These are phyloP conservation scores for Ormosia semicastrata DNA, from an alignment of 306 rosid species.

Conservation along the genomic window DNA sequence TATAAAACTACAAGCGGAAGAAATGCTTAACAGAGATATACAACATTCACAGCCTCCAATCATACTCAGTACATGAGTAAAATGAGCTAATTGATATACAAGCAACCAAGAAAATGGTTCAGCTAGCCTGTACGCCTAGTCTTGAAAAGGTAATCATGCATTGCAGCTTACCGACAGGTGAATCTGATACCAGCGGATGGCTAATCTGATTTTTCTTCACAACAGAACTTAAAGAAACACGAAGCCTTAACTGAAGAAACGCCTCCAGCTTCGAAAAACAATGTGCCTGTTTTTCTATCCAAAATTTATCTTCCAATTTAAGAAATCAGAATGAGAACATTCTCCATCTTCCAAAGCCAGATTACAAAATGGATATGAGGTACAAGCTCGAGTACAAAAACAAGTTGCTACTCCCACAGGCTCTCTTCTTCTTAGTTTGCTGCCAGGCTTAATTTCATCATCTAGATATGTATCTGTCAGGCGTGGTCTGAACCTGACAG, in stretches of 20 bases:
- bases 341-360: slow-evolving; percentile 18
- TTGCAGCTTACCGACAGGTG: neutral
- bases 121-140: neutral
- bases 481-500: slow-evolving; percentile 47
- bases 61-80: neutral
- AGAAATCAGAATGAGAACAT: slow-evolving; percentile 10
- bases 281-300: neutral
- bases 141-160: slow-evolving; percentile 10
- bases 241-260: neutral
- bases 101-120: slow-evolving; percentile 13
- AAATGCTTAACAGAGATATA: slow-evolving; percentile 9
- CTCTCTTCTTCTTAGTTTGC: slow-evolving; percentile 22
- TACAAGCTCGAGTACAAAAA: slow-evolving; percentile 16
- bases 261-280: neutral
- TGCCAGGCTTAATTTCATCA: slow-evolving; percentile 32
- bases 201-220: slow-evolving; percentile 26
- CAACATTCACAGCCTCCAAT: slow-evolving; percentile 27
- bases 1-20: neutral
- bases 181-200: slow-evolving; percentile 8
- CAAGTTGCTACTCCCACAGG: neutral
- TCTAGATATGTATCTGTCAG: slow-evolving; percentile 34
- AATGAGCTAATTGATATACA: neutral
- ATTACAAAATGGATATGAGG: slow-evolving; percentile 17
- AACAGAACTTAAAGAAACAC: slow-evolving; percentile 17
- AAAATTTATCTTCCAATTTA: slow-evolving; percentile 16